Evolutionary conservation across 2,329 filamentous ascomycete species (phyloP).

Genomic region (Aurifilum marmelostoma): DNA sequence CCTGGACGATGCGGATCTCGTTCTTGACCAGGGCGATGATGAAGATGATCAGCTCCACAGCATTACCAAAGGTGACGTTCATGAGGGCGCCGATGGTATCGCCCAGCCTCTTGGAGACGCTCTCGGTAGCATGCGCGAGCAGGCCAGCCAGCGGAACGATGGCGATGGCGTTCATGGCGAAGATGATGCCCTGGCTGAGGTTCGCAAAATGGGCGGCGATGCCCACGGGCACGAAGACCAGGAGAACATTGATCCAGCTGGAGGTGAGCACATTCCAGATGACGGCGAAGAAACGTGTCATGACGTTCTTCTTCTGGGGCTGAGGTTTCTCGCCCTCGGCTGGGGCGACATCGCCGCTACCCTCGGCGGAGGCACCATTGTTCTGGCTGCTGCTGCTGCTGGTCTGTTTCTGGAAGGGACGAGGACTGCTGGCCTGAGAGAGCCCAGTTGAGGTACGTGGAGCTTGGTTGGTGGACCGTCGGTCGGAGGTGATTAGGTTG

Average conservation of each 20-base stretch:
- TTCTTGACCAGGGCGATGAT: constrained; percentile 48
- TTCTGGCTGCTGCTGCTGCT: constrained; percentile 1
- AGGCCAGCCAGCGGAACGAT: constrained; percentile 76
- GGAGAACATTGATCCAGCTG: constrained; percentile 70
- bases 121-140: constrained; percentile 74
- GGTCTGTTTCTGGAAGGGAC: neutral
- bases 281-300: constrained; percentile 46
- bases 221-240: constrained; percentile 78
- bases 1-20: constrained; percentile 90
- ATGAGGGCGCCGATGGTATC: constrained; percentile 74
- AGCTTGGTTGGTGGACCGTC: constrained; percentile 15
- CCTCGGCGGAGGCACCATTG: constrained; percentile 11
- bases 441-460: constrained; percentile 19
- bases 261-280: constrained; percentile 59
- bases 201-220: constrained; percentile 64
- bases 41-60: constrained; percentile 80
- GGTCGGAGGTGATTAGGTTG: constrained; percentile 29
- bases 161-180: constrained; percentile 75
- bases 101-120: constrained; percentile 71
- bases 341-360: neutral
- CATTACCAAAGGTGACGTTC: constrained; percentile 79
- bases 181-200: constrained; percentile 64
- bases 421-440: constrained; percentile 11
- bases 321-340: constrained; percentile 22
- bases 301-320: constrained; percentile 30